Conservation (phyloP, 2,329 filamentous ascomycete species). For the Tolypocladium pustulatum region DNA sequence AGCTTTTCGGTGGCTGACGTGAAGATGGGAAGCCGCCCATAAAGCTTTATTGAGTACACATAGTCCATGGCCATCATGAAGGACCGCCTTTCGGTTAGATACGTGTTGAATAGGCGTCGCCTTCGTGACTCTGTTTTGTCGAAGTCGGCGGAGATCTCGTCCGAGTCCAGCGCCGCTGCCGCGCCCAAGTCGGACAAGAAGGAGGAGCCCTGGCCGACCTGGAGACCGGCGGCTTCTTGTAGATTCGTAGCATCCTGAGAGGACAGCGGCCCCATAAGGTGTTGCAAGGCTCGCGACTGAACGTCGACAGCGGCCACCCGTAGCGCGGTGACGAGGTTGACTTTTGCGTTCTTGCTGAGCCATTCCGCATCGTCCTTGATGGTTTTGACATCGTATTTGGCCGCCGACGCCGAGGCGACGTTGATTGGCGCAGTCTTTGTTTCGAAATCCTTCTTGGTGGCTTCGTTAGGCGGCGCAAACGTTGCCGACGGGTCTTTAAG, state of each 20-base stretch:
- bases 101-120: slow-evolving; percentile 58
- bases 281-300: slow-evolving; percentile 65
- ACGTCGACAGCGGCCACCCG: slow-evolving; percentile 74
- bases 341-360: slow-evolving; percentile 66
- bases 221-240: slow-evolving; percentile 60
- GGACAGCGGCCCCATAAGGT: slow-evolving; percentile 62
- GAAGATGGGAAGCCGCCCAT: slow-evolving; percentile 24
- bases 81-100: slow-evolving; percentile 60
- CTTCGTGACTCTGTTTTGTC: slow-evolving; percentile 51
- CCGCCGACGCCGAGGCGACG: slow-evolving; percentile 56
- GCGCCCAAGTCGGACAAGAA: slow-evolving; percentile 43
- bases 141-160: slow-evolving; percentile 48
- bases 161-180: slow-evolving; percentile 36
- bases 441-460: slow-evolving; percentile 64
- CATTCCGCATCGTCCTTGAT: slow-evolving; percentile 80
- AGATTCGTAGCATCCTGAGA: slow-evolving; percentile 69
- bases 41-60: slow-evolving; percentile 37
- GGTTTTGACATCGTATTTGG: slow-evolving; percentile 61
- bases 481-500: slow-evolving; percentile 59
- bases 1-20: slow-evolving; percentile 15
- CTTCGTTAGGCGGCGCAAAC: slow-evolving; percentile 51
- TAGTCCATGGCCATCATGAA: slow-evolving; percentile 55
- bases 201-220: slow-evolving; percentile 46
- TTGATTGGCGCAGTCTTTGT: slow-evolving; percentile 82
- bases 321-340: slow-evolving; percentile 75